phyloP scores from a whole-genome alignment of 2,329 filamentous ascomycete species.

The Verticillium albo-atrum region DNA sequence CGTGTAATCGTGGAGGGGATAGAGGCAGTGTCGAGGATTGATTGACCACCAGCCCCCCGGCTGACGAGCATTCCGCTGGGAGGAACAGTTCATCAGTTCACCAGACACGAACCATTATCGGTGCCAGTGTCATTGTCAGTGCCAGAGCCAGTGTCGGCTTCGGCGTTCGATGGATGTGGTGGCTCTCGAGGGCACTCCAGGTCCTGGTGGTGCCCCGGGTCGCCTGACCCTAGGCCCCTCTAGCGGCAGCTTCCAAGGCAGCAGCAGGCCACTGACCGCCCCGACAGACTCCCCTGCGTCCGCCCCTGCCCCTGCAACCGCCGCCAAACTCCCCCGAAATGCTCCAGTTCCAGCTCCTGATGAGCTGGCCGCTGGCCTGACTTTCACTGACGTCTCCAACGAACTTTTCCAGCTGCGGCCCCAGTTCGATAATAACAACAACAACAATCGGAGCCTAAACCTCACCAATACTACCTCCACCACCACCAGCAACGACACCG shows the following conservation, averaged over 20 bases:
- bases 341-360: neutral
- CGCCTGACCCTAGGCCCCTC: neutral
- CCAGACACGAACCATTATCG: neutral
- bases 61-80: conserved; percentile 5
- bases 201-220: neutral
- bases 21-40: neutral
- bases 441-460: conserved; percentile 11
- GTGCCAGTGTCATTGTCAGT: neutral
- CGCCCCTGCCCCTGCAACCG: neutral
- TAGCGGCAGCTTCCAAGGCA: neutral
- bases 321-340: neutral
- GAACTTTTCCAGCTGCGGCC: conserved; percentile 31
- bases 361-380: conserved; percentile 19
- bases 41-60: conserved; percentile 7
- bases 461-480: too few species aligned
- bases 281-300: neutral
- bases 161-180: neutral
- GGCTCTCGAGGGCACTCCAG: neutral
- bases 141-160: too few species aligned
- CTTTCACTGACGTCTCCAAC: conserved; percentile 35
- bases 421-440: conserved; percentile 13
- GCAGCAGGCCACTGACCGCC: conserved; percentile 1
- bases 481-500: neutral
- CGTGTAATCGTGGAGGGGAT: neutral
- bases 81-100: neutral